Percentiles rank a stretch among this genome's conserved stretches.
These are phyloP conservation scores for Odontarrhena argentea DNA, from an alignment of 345 rosid species.

Conservation along the genomic window DNA sequence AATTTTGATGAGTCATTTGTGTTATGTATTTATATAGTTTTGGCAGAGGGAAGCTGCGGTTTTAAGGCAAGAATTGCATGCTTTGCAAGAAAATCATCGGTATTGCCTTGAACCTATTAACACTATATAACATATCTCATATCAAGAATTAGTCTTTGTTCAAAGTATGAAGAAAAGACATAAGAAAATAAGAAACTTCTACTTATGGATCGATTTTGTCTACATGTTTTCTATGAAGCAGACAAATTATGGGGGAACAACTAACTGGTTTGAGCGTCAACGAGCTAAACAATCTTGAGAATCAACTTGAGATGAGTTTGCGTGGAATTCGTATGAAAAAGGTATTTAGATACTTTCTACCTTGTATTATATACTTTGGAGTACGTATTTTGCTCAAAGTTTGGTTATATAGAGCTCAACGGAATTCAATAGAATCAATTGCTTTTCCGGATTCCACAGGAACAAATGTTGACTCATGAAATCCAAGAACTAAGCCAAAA, in stretches of 20 bases:
- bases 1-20: conserved; percentile 17
- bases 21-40: conserved; percentile 44
- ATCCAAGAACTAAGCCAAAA: conserved; percentile 57
- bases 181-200: conserved; percentile 8
- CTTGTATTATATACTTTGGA: conserved; percentile 7
- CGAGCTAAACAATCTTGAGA: conserved; percentile 63
- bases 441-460: conserved; percentile 47
- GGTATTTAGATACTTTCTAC: conserved; percentile 41
- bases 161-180: not conserved
- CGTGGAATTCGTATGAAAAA: conserved; percentile 65
- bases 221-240: conserved; percentile 38
- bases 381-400: not conserved
- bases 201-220: not conserved
- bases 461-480: conserved; percentile 52
- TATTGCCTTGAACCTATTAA: conserved; percentile 27
- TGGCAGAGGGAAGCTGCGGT: conserved; percentile 70
- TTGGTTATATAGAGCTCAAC: conserved; percentile 5
- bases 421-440: conserved; percentile 22
- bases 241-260: conserved; percentile 77
- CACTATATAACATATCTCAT: not conserved
- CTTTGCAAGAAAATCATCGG: conserved; percentile 67
- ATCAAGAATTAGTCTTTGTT: not conserved
- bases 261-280: conserved; percentile 58
- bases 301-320: conserved; percentile 66
- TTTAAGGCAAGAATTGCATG: conserved; percentile 63